Percentiles rank a stretch among this genome's conserved stretches.
Conservation (phyloP, 805 yeast genomes). For the Yarrowia sp. region DNA sequence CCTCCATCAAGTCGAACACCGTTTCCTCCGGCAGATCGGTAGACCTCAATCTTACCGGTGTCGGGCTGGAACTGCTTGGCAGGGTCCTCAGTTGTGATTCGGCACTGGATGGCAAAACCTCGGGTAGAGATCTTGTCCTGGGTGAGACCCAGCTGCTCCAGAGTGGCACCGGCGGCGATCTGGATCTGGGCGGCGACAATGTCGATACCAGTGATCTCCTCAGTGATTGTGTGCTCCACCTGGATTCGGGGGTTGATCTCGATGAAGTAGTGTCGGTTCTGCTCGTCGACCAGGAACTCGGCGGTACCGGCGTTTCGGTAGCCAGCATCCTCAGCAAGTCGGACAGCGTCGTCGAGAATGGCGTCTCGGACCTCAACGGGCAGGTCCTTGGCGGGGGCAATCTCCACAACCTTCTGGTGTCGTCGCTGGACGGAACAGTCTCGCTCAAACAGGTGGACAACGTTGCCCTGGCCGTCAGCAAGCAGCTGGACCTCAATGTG, state of each 20-base stretch:
- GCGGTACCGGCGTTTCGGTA: slow-evolving; percentile 98
- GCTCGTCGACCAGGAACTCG: slow-evolving; percentile 88
- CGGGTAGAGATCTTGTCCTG: slow-evolving; percentile 94
- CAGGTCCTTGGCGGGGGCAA: slow-evolving; percentile 93
- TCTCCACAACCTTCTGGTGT: slow-evolving; percentile 97
- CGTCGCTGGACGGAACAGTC: slow-evolving; percentile 99
- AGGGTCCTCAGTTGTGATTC: slow-evolving; percentile 98
- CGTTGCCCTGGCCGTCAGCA: slow-evolving; percentile 92
- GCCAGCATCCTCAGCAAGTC: slow-evolving; percentile 79
- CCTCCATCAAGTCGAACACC: slow-evolving; percentile 99
- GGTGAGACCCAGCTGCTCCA: slow-evolving; percentile 83
- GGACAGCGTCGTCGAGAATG: slow-evolving; percentile 91
- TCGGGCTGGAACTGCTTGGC: slow-evolving; percentile 96
- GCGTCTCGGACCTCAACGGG: slow-evolving; percentile 84
- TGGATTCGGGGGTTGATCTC: slow-evolving; percentile 98
- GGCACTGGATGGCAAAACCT: slow-evolving; percentile 98
- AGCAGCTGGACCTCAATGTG: slow-evolving; percentile 96
- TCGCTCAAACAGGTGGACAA: slow-evolving; percentile 91
- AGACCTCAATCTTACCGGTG: slow-evolving; percentile 96
- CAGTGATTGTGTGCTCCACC: slow-evolving; percentile 98
- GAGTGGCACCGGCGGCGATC: slow-evolving; percentile 96
- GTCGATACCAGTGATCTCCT: slow-evolving; percentile 97
- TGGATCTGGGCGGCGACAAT: slow-evolving; percentile 98
- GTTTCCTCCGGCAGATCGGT: slow-evolving; percentile 98
- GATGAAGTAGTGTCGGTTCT: slow-evolving; percentile 94